Evolutionary conservation across 768 basidiomycete genomes (phyloP).

Genomic region (Rhizopogon rudus): DNA sequence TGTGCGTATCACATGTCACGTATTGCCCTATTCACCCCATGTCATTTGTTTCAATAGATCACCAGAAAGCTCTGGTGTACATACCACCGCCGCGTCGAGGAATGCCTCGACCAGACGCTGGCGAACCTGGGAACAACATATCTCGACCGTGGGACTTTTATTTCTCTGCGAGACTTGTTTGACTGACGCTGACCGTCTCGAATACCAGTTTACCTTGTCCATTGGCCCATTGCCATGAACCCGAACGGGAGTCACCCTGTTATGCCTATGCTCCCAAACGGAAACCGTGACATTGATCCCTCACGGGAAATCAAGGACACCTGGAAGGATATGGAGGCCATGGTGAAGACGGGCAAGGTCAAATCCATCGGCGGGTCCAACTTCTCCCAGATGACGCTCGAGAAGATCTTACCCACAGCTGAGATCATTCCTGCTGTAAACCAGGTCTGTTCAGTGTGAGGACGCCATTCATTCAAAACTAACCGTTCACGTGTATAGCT

Average conservation of each 20-base stretch:
- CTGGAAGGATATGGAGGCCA: slow-evolving; percentile 80
- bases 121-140: slow-evolving; percentile 80
- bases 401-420: slow-evolving; percentile 63
- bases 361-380: slow-evolving; percentile 71
- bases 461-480: not conserved
- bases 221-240: slow-evolving; percentile 80
- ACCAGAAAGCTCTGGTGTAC: slow-evolving; percentile 71
- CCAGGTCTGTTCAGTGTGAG: slow-evolving; percentile 41
- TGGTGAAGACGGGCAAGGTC: slow-evolving; percentile 67
- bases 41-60: slow-evolving; percentile 34
- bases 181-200: not conserved
- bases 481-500: slow-evolving; percentile 36
- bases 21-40: not conserved
- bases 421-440: slow-evolving; percentile 68
- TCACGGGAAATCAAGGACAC: slow-evolving; percentile 67
- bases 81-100: slow-evolving; percentile 67
- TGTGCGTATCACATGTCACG: slow-evolving; percentile 29
- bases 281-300: slow-evolving; percentile 62
- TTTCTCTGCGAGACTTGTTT: not conserved
- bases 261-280: slow-evolving; percentile 56
- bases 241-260: slow-evolving; percentile 58
- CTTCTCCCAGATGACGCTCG: slow-evolving; percentile 62
- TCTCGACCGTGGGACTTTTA: slow-evolving; percentile 58
- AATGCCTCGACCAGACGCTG: slow-evolving; percentile 70
- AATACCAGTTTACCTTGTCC: slow-evolving; percentile 55